A percentile compares a stretch with the other conserved stretches of the same genome.
Evolutionary conservation across 305 asterid species (phyloP).

Genomic region (Galium porrigens): DNA sequence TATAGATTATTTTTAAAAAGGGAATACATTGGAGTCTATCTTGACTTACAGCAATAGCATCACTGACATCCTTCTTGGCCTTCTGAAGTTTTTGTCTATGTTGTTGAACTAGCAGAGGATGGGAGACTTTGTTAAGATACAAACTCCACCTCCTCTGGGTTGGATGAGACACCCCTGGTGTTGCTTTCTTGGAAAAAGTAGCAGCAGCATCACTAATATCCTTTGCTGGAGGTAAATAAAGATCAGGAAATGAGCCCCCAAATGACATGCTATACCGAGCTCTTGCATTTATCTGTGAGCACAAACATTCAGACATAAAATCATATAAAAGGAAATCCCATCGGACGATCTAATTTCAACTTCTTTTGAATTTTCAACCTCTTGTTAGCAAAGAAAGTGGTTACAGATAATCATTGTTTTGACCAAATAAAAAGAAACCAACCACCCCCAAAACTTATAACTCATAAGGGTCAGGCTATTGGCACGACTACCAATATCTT

Average conservation of each 20-base stretch:
- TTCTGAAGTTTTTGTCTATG: conserved; percentile 49
- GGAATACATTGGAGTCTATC: not conserved
- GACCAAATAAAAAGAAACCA: not conserved
- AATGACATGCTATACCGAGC: conserved; percentile 73
- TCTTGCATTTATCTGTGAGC: conserved; percentile 70
- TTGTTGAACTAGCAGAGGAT: conserved; percentile 73
- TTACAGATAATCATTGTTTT: not conserved
- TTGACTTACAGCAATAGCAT: conserved; percentile 52
- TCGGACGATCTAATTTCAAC: not conserved
- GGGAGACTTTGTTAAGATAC: conserved; percentile 66
- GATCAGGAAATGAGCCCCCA: conserved; percentile 73
- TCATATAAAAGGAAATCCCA: not conserved
- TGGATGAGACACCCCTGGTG: conserved; percentile 29
- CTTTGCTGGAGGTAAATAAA: conserved; percentile 48
- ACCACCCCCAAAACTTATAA: not conserved
- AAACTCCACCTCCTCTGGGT: conserved; percentile 52
- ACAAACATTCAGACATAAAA: conserved; percentile 10
- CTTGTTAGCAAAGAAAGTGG: not conserved
- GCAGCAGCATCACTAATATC: conserved; percentile 27
- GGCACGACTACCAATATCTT: not conserved
- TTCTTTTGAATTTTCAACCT: not conserved
- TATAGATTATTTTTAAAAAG: too few species aligned
- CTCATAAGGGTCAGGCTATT: not conserved
- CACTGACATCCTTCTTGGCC: conserved; percentile 64
- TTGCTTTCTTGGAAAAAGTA: conserved; percentile 24